Percentiles rank a stretch among this genome's conserved stretches.
Evolutionary conservation across 2,329 filamentous ascomycete genomes (phyloP).

Genomic region (Coniochaeta prunicola): DNA sequence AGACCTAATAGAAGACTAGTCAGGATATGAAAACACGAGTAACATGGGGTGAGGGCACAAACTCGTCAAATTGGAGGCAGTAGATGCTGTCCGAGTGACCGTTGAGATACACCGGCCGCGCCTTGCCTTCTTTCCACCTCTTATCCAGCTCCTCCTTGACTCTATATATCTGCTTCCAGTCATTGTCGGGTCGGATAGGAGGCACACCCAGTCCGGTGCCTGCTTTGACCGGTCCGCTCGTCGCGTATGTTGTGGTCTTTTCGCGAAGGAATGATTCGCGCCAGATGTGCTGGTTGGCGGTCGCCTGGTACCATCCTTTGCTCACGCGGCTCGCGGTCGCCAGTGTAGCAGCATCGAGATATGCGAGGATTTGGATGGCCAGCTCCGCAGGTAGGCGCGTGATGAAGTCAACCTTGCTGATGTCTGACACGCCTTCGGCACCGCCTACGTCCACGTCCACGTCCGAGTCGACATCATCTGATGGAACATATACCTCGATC

Average conservation of each 20-base stretch:
- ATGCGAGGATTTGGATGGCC: slow-evolving; percentile 49
- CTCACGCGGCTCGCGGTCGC: slow-evolving; percentile 43
- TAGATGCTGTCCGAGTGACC: slow-evolving; percentile 96
- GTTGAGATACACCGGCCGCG: slow-evolving; percentile 79
- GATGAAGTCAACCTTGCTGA: slow-evolving; percentile 53
- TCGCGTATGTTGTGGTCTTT: slow-evolving; percentile 54
- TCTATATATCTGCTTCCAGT: slow-evolving; percentile 83
- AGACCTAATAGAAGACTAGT: slow-evolving; percentile 41
- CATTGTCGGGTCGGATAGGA: slow-evolving; percentile 48
- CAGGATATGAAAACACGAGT: slow-evolving; percentile 1
- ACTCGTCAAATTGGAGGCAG: slow-evolving; percentile 97
- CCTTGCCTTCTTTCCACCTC: slow-evolving; percentile 73
- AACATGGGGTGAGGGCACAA: slow-evolving; percentile 26
- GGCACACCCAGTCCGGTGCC: slow-evolving; percentile 53
- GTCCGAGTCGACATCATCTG: slow-evolving; percentile 27
- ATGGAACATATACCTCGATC: slow-evolving; percentile 22
- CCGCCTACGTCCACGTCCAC: slow-evolving; percentile 21
- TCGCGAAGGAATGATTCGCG: slow-evolving; percentile 55
- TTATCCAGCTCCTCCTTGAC: slow-evolving; percentile 68
- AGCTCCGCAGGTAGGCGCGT: slow-evolving; percentile 48
- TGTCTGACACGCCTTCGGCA: slow-evolving; percentile 27
- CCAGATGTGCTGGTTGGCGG: slow-evolving; percentile 53
- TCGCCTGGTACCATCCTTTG: slow-evolving; percentile 37
- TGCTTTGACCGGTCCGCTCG: slow-evolving; percentile 41
- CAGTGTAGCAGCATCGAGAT: slow-evolving; percentile 47